phyloP scores from a whole-genome alignment of 1,284 basidiomycete genomes.

The Ustilago lituana region DNA sequence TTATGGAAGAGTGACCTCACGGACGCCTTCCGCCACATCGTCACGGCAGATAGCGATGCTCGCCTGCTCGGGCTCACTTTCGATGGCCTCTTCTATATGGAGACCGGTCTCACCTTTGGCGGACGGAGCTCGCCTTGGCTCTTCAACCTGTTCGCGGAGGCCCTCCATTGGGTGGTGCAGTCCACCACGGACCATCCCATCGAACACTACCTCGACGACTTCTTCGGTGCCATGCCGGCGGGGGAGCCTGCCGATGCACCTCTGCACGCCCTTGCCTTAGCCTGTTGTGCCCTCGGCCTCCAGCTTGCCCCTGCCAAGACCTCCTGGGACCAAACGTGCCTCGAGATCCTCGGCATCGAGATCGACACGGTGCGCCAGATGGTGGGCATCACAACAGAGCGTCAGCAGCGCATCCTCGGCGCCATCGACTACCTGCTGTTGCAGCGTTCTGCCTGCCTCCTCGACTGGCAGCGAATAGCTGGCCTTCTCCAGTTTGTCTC shows the following conservation, averaged over 20 bases:
- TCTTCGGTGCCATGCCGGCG: neutral
- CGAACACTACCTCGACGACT: slow-evolving; percentile 1
- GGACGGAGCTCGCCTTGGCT: neutral
- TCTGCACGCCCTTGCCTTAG: too few relatives aligned
- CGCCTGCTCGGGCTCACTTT: slow-evolving; percentile 1
- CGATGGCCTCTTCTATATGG: neutral
- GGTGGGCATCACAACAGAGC: neutral
- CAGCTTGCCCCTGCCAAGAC: neutral
- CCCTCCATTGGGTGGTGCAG: neutral
- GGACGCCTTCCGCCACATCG: slow-evolving; percentile 1
- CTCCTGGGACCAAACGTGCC: neutral
- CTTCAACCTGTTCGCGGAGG: slow-evolving; percentile 4
- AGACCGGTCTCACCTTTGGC: slow-evolving; percentile 1
- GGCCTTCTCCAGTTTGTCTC: neutral
- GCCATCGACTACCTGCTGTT: neutral
- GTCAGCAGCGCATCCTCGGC: neutral
- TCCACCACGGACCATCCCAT: neutral
- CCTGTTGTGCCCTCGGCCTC: too few relatives aligned
- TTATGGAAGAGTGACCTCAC: neutral
- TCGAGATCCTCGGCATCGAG: slow-evolving; percentile 1
- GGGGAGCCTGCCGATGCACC: too few relatives aligned
- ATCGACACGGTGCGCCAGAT: neutral
- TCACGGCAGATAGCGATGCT: neutral
- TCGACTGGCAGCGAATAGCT: neutral
- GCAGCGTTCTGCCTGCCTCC: neutral